Evolutionary conservation across 2,329 filamentous ascomycete species (phyloP).

Genomic region (Nannizzia gypsea): DNA sequence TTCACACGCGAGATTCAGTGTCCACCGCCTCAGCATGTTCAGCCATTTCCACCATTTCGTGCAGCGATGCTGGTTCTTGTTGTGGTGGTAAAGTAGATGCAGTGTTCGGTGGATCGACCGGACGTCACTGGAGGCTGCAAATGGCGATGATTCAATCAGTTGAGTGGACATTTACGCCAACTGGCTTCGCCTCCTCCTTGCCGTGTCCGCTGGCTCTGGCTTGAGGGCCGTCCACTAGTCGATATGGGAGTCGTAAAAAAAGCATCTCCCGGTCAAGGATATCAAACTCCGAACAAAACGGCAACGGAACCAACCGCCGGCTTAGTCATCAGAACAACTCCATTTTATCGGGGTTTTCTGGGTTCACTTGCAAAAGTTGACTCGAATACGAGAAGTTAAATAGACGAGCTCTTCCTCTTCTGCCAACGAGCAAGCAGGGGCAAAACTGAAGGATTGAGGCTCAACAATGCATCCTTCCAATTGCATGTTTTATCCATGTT

Average conservation of each 20-base stretch:
- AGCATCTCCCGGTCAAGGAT: no score
- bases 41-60: constrained; percentile 73
- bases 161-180: neutral
- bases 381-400: neutral
- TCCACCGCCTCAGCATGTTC: constrained; percentile 55
- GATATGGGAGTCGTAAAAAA: no score
- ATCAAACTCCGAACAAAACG: no score
- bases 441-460: neutral
- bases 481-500: neutral
- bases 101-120: constrained; percentile 38
- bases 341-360: neutral
- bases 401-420: neutral
- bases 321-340: neutral
- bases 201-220: no score
- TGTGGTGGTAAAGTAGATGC: constrained; percentile 64
- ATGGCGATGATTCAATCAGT: neutral
- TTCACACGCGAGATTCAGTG: constrained; percentile 43
- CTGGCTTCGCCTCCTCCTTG: neutral
- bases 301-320: neutral
- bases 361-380: neutral
- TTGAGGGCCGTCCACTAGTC: no score
- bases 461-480: neutral
- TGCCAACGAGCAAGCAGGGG: neutral
- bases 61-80: constrained; percentile 79
- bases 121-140: constrained; percentile 17